Conservation (phyloP, 768 basidiomycete genomes). For the Dictyophora rubrovolvata region DNA sequence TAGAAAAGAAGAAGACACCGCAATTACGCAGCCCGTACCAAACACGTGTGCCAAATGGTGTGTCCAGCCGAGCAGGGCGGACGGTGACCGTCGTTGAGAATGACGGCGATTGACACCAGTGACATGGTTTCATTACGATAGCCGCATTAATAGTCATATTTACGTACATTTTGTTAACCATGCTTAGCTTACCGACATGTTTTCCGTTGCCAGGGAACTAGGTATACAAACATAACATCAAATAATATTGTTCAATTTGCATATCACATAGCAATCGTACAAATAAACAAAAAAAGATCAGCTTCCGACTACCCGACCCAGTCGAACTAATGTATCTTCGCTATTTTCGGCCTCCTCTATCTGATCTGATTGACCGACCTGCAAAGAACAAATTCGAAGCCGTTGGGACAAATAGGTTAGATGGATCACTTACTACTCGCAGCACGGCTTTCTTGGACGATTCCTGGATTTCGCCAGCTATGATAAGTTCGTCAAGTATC, state of each 20-base stretch:
- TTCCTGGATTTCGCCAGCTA: slow-evolving; percentile 91
- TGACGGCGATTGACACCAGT: not conserved
- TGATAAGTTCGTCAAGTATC: slow-evolving; percentile 89
- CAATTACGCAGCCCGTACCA: not conserved
- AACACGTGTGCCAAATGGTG: not conserved
- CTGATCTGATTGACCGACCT: slow-evolving; percentile 80
- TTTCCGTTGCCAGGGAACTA: not conserved
- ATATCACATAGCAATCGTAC: not conserved
- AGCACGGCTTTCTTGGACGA: slow-evolving; percentile 69
- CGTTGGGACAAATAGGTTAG: not conserved
- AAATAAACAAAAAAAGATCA: not conserved
- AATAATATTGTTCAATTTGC: too few species aligned
- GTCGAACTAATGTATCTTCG: slow-evolving; percentile 69
- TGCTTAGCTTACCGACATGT: not conserved
- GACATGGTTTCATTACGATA: too few species aligned
- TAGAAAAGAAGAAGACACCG: slow-evolving; percentile 18
- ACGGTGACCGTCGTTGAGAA: not conserved
- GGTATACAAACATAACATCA: too few species aligned
- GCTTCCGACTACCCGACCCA: slow-evolving; percentile 30
- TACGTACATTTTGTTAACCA: too few species aligned
- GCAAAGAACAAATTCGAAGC: not conserved
- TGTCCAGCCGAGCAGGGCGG: not conserved
- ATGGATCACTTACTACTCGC: slow-evolving; percentile 35
- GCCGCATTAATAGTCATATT: too few species aligned
- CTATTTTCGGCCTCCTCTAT: slow-evolving; percentile 81